A percentile compares a stretch with the other conserved stretches of the same genome.
Evolutionary conservation across 2,329 filamentous ascomycete genomes (phyloP).

Genomic region (Catunica adiposa): DNA sequence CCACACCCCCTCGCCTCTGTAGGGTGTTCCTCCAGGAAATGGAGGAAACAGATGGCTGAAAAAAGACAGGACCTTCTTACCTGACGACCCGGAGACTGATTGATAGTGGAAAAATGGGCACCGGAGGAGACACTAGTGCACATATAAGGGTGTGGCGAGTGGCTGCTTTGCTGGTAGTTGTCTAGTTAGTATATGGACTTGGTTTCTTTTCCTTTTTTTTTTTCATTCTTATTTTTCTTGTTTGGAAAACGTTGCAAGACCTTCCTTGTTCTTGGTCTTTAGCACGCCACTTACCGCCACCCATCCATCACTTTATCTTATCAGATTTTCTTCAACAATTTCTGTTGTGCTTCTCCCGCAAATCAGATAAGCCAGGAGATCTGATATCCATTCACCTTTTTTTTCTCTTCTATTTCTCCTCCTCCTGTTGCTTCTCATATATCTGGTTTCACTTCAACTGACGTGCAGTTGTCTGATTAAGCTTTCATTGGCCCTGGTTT

Average conservation of each 20-base stretch:
- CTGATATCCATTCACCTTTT: not conserved
- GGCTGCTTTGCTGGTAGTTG: not conserved
- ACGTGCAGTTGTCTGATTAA: constrained; percentile 3
- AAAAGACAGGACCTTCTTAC: not conserved
- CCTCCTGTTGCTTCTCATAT: not conserved
- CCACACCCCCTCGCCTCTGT: too few species aligned
- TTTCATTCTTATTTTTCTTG: too few species aligned
- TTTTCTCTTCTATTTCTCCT: not conserved
- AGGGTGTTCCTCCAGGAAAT: not conserved
- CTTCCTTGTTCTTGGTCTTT: too few species aligned
- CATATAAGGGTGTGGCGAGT: not conserved
- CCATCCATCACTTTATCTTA: not conserved
- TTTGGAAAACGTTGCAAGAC: too few species aligned
- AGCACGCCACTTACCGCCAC: too few species aligned
- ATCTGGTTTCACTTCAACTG: not conserved
- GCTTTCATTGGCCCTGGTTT: constrained; percentile 2
- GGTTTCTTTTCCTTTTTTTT: too few species aligned
- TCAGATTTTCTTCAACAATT: not conserved
- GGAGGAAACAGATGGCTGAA: not conserved
- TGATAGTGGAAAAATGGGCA: not conserved
- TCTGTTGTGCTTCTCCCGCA: not conserved
- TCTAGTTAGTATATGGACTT: too few species aligned
- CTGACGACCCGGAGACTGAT: not conserved
- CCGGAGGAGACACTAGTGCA: not conserved
- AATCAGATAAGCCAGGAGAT: not conserved